Conservation (phyloP, 2,329 filamentous ascomycete genomes). For the Fusarium xyrophilum region DNA sequence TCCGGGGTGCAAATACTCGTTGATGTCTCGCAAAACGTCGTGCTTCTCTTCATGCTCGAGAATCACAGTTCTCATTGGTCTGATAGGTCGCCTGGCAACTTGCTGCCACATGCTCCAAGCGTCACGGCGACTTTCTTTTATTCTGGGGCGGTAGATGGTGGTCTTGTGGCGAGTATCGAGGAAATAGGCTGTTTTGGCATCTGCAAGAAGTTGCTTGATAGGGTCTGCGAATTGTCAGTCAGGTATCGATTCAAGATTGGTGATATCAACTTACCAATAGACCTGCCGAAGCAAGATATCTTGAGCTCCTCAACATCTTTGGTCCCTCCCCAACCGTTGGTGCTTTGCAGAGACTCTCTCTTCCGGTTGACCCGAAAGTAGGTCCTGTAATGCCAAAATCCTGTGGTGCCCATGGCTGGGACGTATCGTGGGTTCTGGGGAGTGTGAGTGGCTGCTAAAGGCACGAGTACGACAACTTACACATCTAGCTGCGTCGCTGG, state of each 20-base stretch:
- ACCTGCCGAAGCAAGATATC: slow-evolving; percentile 63
- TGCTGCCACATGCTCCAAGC: slow-evolving; percentile 58
- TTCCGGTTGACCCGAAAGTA: slow-evolving; percentile 58
- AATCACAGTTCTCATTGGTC: slow-evolving; percentile 78
- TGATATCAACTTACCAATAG: slow-evolving; percentile 38
- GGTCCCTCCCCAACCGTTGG: slow-evolving; percentile 48
- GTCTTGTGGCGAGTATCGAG: slow-evolving; percentile 62
- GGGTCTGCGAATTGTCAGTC: slow-evolving; percentile 46
- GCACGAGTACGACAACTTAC: slow-evolving; percentile 41
- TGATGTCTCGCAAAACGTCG: slow-evolving; percentile 72
- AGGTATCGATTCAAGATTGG: background rate
- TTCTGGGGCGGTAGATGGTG: slow-evolving; percentile 61
- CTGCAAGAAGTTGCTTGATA: slow-evolving; percentile 62
- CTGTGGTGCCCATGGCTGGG: slow-evolving; percentile 60
- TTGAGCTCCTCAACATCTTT: slow-evolving; percentile 61
- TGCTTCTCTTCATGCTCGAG: slow-evolving; percentile 72
- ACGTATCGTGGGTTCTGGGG: slow-evolving; percentile 58
- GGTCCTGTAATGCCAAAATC: slow-evolving; percentile 61
- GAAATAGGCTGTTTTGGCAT: slow-evolving; percentile 61
- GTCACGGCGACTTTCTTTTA: slow-evolving; percentile 55
- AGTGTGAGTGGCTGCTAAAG: background rate
- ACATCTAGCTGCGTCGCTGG: slow-evolving; percentile 61
- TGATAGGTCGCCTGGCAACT: slow-evolving; percentile 68
- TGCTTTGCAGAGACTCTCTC: slow-evolving; percentile 51
- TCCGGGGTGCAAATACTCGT: slow-evolving; percentile 76